These are phyloP conservation scores for Filosporella fistucella DNA, from an alignment of 495 filamentous ascomycete species.

Conservation along the genomic window DNA sequence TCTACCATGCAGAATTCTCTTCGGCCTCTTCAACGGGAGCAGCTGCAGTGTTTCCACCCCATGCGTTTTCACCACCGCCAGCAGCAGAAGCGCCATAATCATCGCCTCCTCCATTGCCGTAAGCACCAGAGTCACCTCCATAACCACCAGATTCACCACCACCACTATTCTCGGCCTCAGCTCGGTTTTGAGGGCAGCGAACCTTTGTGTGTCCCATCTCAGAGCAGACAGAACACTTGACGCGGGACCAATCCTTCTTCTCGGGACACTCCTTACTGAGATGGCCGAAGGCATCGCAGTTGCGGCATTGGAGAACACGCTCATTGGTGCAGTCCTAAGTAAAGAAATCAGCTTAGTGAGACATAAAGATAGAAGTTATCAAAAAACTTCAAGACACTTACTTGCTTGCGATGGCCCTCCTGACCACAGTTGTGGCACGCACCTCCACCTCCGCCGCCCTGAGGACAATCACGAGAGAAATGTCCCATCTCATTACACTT, in stretches of 20 bases:
- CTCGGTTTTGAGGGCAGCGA: conserved; percentile 15
- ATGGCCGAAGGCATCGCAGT: conserved; percentile 74
- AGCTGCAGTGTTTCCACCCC: not conserved
- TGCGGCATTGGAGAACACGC: conserved; percentile 53
- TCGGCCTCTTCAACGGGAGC: too few species aligned
- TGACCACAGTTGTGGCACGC: conserved; percentile 23
- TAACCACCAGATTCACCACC: not conserved
- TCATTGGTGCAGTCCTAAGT: conserved; percentile 41
- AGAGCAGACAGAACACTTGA: conserved; percentile 21
- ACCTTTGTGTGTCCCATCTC: conserved; percentile 24
- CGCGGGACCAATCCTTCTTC: conserved; percentile 55
- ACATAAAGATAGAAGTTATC: not conserved
- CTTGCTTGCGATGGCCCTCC: too few species aligned
- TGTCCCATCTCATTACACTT: conserved; percentile 80
- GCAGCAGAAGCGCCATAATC: too few species aligned
- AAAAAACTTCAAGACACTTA: too few species aligned
- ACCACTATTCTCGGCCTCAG: conserved; percentile 6
- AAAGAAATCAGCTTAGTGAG: not conserved
- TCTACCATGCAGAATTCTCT: too few species aligned
- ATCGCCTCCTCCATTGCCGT: not conserved
- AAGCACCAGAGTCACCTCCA: conserved; percentile 1
- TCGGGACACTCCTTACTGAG: conserved; percentile 67
- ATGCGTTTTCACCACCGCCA: not conserved
- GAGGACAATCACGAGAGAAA: conserved; percentile 78
- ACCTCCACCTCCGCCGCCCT: conserved; percentile 26